Conservation (phyloP, 2,329 filamentous ascomycete species). For the Aspergillus tubingensis region DNA sequence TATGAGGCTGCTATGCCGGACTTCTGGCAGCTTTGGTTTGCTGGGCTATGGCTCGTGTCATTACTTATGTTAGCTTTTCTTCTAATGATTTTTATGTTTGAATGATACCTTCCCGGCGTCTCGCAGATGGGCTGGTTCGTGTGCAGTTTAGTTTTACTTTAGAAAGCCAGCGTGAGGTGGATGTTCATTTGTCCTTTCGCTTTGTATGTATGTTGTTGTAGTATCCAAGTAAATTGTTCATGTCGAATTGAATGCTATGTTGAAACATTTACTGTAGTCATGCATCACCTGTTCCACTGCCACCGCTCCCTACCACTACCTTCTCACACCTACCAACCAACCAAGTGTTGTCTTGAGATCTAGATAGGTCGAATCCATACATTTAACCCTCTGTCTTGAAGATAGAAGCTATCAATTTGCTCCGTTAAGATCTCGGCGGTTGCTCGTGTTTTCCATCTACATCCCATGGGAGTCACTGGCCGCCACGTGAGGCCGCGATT, state of each 20-base stretch:
- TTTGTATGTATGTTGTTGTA: background rate
- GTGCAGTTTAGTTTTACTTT: background rate
- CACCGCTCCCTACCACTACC: no score
- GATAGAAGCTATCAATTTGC: no score
- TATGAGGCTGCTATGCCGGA: conserved; percentile 24
- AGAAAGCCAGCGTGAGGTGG: background rate
- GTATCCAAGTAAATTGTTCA: background rate
- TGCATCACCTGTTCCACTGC: no score
- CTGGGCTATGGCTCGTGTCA: background rate
- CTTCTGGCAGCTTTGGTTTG: background rate
- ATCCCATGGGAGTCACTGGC: background rate
- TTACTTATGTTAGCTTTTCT: conserved; percentile 12
- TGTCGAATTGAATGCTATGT: background rate
- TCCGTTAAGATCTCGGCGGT: background rate
- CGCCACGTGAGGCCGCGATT: conserved; percentile 22
- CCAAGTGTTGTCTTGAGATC: no score
- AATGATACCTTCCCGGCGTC: conserved; percentile 24
- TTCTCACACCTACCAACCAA: no score
- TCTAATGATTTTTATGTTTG: conserved; percentile 17
- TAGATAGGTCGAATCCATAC: no score
- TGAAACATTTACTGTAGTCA: no score
- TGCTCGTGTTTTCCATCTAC: background rate
- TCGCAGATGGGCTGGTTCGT: conserved; percentile 10
- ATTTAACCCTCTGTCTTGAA: no score
- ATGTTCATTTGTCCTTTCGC: background rate